These are phyloP conservation scores for Decorospora gaudefroyi DNA, from an alignment of 2,329 filamentous ascomycete species.

Conservation along the genomic window DNA sequence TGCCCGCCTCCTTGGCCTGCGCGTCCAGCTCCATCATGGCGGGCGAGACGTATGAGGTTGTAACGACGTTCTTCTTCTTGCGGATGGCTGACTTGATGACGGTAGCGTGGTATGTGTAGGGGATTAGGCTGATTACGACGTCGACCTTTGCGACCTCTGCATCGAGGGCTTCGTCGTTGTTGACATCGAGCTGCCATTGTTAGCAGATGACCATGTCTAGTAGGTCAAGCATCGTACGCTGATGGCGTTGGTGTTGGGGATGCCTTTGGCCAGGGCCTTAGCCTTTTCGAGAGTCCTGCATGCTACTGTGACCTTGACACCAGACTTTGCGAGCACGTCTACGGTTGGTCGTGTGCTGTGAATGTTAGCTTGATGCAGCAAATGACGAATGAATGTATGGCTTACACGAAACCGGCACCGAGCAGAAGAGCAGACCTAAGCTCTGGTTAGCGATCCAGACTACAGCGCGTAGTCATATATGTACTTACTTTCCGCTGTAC, in stretches of 20 bases:
- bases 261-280: slow-evolving; percentile 70
- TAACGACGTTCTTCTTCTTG: slow-evolving; percentile 94
- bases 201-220: slow-evolving; percentile 8
- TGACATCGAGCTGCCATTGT: slow-evolving; percentile 73
- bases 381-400: not conserved
- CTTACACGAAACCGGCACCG: slow-evolving; percentile 49
- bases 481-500: slow-evolving; percentile 44
- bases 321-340: slow-evolving; percentile 62
- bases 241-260: slow-evolving; percentile 75
- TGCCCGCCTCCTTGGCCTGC: slow-evolving; percentile 83
- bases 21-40: slow-evolving; percentile 89
- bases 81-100: slow-evolving; percentile 94
- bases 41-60: slow-evolving; percentile 89
- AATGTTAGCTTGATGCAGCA: slow-evolving; percentile 15
- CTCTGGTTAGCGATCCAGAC: slow-evolving; percentile 19
- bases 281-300: slow-evolving; percentile 81
- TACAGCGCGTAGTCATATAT: not conserved
- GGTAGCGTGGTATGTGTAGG: slow-evolving; percentile 67
- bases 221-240: slow-evolving; percentile 29
- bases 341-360: slow-evolving; percentile 59
- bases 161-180: slow-evolving; percentile 74
- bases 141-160: slow-evolving; percentile 78
- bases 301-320: slow-evolving; percentile 65
- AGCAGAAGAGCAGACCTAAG: slow-evolving; percentile 47
- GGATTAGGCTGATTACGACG: slow-evolving; percentile 74